Base-by-base conservation (phyloP, 202 grass and related monocot species). In the Setaria viridis region DNA sequence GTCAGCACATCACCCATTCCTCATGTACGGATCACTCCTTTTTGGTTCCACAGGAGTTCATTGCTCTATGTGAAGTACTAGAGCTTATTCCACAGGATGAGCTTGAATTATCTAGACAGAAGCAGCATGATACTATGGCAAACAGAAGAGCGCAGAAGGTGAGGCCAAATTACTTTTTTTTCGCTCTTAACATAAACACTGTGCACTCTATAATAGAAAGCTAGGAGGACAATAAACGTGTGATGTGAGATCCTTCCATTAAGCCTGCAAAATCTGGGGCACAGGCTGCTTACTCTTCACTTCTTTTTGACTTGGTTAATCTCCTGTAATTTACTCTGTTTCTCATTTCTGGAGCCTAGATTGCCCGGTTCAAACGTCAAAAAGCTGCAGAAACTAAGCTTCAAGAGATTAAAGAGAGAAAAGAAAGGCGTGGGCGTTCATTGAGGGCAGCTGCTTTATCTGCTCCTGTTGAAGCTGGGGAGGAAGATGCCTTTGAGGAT, bases 101-200 rank as follows among this genome's bases (percentile, higher is more conserved):
- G 81, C 80, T 96, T 33, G 88, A 93, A 79, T 82, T 49, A 45
- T 88, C 50, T 63, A 80, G 80, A 4, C 88, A 92, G 76, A 75
- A 70, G 86, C 84, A 83, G 29, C 11, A 78, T 62, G 90, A 96
- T 80, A 92, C 84, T 29, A 39, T 68, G 78, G 88, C 85, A 81
- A 94, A 82, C 68, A 81, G 67, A 42, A 91, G 97, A 87, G 97
- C 87, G 15, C 93, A 93, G 80, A 96, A 99, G 90, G 97, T 96
- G 30, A 86, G n/a, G 11, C 39, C 39, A 20, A n/a, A 11, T 47
- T 30, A 33, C 67, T 9, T 69, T 16, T 69, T 16, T 82, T 39
- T 3, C 1, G 2, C 6, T 32, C 11, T 62, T 35, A 19, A 13
- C 1, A 13, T 57, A 7, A 39, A 20, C 3, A 62, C 9, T 29